Base-by-base conservation (phyloP, 805 yeast genomes). In the Phaffomyces antillensis region DNA sequence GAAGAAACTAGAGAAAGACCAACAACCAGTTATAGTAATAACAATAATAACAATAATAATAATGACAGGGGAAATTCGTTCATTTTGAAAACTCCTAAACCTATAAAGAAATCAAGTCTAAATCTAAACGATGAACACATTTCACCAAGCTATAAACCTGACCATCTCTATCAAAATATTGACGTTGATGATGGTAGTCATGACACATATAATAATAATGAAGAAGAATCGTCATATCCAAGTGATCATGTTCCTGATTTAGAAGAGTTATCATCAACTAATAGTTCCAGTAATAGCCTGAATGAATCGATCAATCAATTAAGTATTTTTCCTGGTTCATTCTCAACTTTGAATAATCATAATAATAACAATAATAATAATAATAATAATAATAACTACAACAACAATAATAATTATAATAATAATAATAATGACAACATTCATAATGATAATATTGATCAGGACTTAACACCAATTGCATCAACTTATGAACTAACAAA, bases 121-220 rank as follows among this genome's bases (percentile, higher is more conserved):
- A 16, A 17, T 24, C 11, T 20, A 6, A 20, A 24, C 10, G 37
- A 37, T 42, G 37, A 42, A 30, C 31, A 16, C 15, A 18, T 42
- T 16, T 15, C 34, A 9, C 40, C 50, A 4, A 32, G n/a, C 4
- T 24, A 41, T 17, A 33, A 37, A 16, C 30, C 32, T 8, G n/a
- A 25, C 41, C 37, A 37, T 18, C 25, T 25, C 10, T 59, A 49
- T 39, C 57, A 52, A 40, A 59, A 59, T 42, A 50, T 59, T 24
- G 60, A 59, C 37, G 54, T 45, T 25, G 55, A 58, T 40, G 63
- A 59, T 42, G 63, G 63, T 1, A 51, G 20, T 16, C 35, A 25
- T 31, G 18, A 32, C 10, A 32, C 30, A 28, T 28, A 28, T 12
- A 13, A 28, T 28, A 13, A 28, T 26, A 8, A 26, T 5, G 12